Evolutionary conservation across 2,329 filamentous ascomycete species (phyloP).

Genomic region (Daldinia sp.): DNA sequence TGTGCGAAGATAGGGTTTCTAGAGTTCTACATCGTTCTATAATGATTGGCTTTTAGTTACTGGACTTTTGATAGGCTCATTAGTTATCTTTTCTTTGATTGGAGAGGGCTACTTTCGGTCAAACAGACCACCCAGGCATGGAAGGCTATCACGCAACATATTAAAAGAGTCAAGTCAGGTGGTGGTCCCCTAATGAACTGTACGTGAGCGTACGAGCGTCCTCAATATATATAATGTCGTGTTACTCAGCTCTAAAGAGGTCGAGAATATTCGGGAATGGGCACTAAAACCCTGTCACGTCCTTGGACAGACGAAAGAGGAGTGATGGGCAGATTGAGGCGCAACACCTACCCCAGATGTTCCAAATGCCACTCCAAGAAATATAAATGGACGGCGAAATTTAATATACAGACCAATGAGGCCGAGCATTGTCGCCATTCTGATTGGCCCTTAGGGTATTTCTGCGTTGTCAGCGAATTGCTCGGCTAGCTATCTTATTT

Average conservation of each 20-base stretch:
- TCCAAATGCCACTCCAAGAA: constrained; percentile 27
- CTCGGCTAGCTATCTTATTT: constrained; percentile 39
- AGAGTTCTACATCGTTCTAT: constrained; percentile 15
- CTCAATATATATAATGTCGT: constrained; percentile 26
- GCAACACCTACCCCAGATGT: constrained; percentile 38
- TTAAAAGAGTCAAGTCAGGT: constrained; percentile 39
- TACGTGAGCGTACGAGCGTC: constrained; percentile 17
- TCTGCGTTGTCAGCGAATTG: constrained; percentile 35
- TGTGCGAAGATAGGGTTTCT: constrained; percentile 20
- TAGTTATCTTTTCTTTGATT: constrained; percentile 34
- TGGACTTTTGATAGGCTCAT: constrained; percentile 33
- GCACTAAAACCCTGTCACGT: constrained; percentile 34
- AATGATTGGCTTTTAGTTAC: constrained; percentile 24
- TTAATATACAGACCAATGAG: constrained; percentile 46
- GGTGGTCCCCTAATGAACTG: constrained; percentile 27
- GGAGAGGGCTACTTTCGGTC: constrained; percentile 32
- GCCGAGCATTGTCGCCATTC: constrained; percentile 24
- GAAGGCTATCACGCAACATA: constrained; percentile 33
- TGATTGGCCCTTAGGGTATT: constrained; percentile 35
- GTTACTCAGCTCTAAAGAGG: constrained; percentile 30
- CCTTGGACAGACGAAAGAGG: constrained; percentile 36
- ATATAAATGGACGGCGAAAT: constrained; percentile 45
- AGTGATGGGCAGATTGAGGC: constrained; percentile 43
- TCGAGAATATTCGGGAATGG: constrained; percentile 39
- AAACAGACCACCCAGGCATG: constrained; percentile 29